Percentiles rank a stretch among this genome's conserved stretches.
These are phyloP conservation scores for Trichocomaceae sp. DNA, from an alignment of 2,329 filamentous ascomycete genomes.

Conservation along the genomic window DNA sequence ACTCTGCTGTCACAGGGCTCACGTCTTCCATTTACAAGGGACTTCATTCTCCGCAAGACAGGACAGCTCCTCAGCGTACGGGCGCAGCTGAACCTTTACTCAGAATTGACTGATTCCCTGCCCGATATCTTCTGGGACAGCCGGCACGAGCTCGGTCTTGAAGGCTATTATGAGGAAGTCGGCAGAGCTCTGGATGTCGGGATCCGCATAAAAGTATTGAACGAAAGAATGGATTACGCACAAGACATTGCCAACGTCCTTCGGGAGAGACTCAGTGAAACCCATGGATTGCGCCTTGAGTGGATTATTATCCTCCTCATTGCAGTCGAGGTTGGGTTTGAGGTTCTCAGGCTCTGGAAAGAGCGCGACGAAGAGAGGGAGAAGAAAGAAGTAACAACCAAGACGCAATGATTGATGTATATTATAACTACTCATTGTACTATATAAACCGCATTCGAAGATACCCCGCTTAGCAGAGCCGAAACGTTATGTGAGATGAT, in stretches of 20 bases:
- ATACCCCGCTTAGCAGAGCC: constrained; percentile 10
- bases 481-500: neutral
- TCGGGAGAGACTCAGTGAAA: constrained; percentile 81
- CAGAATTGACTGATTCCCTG: constrained; percentile 87
- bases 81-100: constrained; percentile 92
- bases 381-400: neutral
- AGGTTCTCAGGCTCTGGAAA: constrained; percentile 66
- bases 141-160: constrained; percentile 77
- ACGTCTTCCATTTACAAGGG: constrained; percentile 57
- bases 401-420: neutral
- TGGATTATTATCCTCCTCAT: constrained; percentile 96
- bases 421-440: too few species aligned
- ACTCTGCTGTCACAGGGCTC: constrained; percentile 65
- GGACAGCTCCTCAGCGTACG: constrained; percentile 84
- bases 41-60: constrained; percentile 85
- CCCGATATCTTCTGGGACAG: constrained; percentile 97
- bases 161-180: constrained; percentile 92
- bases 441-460: constrained; percentile 1
- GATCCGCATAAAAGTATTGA: constrained; percentile 81
- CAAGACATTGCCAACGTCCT: constrained; percentile 89
- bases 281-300: constrained; percentile 79
- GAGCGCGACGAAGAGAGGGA: constrained; percentile 47
- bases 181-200: constrained; percentile 85
- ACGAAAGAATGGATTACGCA: constrained; percentile 97
- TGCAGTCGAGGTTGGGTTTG: constrained; percentile 83